Evolutionary conservation across 768 basidiomycete genomes (phyloP), one percentile per base, ranked within the genome.

Genomic region (Tricholoma terreum): DNA sequence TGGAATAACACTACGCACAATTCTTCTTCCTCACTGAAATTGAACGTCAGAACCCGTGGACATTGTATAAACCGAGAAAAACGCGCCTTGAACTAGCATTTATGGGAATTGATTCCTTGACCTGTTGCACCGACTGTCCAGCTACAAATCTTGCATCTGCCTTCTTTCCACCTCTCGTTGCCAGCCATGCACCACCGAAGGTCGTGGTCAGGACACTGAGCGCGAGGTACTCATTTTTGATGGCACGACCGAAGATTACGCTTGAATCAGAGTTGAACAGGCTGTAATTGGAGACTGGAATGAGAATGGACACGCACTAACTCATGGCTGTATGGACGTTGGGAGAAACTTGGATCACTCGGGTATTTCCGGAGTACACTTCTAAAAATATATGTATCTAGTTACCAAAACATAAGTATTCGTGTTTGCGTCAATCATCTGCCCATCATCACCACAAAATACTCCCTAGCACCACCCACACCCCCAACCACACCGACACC

Each of bases 141-240:
- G 80, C 73, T 12, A 73, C 69, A 27, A 78, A 65, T 53, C 73
- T 63, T 31, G 68, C 60, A 62, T 77, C 72, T 67, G 79, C 82
- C 70, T 80, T 85, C 69, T 80, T 85, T 48, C 81, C 82, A 33
- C 87, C 84, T 50, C 82, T 77, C 55, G 78, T 76, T 38, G 83
- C 77, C 52, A 80, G 78, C 62, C 77, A 77, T 35, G 80, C 78
- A 55, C 80, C 71, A 55, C 82, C 82, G 57, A 83, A 84, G 50
- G 83, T 75, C 52, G 75, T 72, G 48, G 78, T 73, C 56, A 93
- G 81, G 36, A 85, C 84, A 54, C 82, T 85, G 55, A 92, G 79
- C 19, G 86, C 82, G 61, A 93, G 81, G 77, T 90, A 85, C 77
- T 92, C 89, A 69, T 84, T 87, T 78, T 88, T 90, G 67, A 93